phyloP scores from a whole-genome alignment of 192 early-diverging fungal genomes.

The Chytriomyces sp. region DNA sequence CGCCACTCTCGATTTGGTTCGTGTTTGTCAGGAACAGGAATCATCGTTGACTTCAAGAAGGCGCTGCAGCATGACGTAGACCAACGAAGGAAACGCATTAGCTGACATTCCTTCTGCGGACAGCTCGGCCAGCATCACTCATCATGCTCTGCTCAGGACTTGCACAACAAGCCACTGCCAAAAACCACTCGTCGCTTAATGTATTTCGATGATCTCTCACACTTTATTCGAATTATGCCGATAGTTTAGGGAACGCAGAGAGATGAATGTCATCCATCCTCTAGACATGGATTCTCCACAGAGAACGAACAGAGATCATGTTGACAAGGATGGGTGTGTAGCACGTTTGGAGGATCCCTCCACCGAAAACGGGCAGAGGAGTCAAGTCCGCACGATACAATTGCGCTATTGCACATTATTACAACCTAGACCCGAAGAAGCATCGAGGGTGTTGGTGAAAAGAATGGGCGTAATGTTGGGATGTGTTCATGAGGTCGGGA shows the following conservation, averaged over 20 bases:
- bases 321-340: background rate
- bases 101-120: too few relatives aligned
- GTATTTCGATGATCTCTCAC: too few relatives aligned
- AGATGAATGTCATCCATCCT: background rate
- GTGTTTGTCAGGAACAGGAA: constrained; percentile 67
- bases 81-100: too few relatives aligned
- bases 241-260: too few relatives aligned
- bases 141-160: too few relatives aligned
- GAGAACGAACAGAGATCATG: background rate
- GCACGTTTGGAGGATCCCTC: background rate
- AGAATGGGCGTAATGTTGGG: constrained; percentile 6
- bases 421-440: constrained; percentile 13
- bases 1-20: constrained; percentile 58
- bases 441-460: constrained; percentile 20
- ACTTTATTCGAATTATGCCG: too few relatives aligned
- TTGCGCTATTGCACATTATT: constrained; percentile 1
- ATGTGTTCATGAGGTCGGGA: background rate
- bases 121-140: too few relatives aligned
- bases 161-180: too few relatives aligned
- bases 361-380: background rate
- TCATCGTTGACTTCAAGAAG: constrained; percentile 64
- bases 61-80: constrained; percentile 59
- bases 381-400: background rate
- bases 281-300: background rate
- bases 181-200: too few relatives aligned